Conservation (phyloP, 2,329 filamentous ascomycete species). For the Helotiales sp. region DNA sequence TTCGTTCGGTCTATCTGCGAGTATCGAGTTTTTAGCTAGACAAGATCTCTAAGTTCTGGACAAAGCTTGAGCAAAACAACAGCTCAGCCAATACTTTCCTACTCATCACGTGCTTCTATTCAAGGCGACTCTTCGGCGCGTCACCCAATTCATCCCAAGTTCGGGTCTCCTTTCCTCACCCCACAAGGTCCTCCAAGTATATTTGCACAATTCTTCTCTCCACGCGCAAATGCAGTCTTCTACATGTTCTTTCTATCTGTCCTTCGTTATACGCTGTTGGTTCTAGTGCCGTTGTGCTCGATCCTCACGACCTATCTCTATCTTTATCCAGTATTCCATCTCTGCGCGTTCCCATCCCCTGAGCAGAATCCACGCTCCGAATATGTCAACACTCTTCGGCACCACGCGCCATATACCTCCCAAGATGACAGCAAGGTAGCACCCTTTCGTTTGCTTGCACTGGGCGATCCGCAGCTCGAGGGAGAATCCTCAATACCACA, state of each 20-base stretch:
- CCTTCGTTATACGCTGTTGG: conserved; percentile 46
- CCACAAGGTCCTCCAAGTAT: conserved; percentile 45
- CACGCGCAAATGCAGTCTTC: conserved; percentile 35
- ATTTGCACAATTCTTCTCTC: neutral
- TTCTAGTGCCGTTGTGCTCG: conserved; percentile 69
- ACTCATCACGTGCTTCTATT: conserved; percentile 35
- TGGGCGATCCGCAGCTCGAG: conserved; percentile 93
- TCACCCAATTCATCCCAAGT: neutral
- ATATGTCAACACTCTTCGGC: conserved; percentile 37
- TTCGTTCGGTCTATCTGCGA: too few relatives aligned
- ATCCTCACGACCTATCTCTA: conserved; percentile 80
- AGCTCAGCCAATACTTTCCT: neutral
- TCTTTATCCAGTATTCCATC: conserved; percentile 80
- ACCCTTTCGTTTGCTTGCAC: conserved; percentile 83
- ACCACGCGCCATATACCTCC: conserved; percentile 35
- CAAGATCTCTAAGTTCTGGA: too few relatives aligned
- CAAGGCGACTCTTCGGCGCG: neutral
- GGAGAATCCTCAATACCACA: conserved; percentile 83
- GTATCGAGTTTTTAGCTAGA: too few relatives aligned
- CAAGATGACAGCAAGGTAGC: conserved; percentile 50
- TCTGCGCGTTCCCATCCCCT: conserved; percentile 75
- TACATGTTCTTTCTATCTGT: conserved; percentile 43
- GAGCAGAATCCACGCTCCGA: conserved; percentile 33
- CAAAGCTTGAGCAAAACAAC: neutral
- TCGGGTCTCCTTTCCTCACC: too few relatives aligned